phyloP scores from a whole-genome alignment of 257 asterid genomes.

The Solanum pennellii region DNA sequence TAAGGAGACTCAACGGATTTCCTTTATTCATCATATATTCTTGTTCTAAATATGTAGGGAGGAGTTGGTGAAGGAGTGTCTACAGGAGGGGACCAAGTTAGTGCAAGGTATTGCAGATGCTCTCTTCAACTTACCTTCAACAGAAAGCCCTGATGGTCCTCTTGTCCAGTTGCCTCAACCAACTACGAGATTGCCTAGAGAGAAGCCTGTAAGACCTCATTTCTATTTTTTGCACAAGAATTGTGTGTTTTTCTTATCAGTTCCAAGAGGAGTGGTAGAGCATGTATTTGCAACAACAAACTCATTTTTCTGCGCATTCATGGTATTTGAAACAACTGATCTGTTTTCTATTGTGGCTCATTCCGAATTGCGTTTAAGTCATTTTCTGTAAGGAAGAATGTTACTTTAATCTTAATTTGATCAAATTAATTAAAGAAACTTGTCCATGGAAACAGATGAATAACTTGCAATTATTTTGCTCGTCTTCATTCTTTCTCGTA shows the following conservation, averaged over 20 bases:
- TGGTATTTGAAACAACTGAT: background rate
- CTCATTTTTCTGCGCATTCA: background rate
- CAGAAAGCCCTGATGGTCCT: conserved; percentile 70
- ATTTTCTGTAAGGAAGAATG: conserved; percentile 32
- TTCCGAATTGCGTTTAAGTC: conserved; percentile 73
- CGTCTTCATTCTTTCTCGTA: conserved; percentile 43
- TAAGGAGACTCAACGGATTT: background rate
- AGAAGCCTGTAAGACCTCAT: conserved; percentile 48
- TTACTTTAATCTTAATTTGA: background rate
- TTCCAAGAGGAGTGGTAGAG: background rate
- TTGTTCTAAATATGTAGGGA: conserved; percentile 34
- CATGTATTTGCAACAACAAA: background rate
- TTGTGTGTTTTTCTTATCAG: background rate
- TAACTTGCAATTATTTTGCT: conserved; percentile 59
- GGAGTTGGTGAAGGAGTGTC: conserved; percentile 43
- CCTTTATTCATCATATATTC: background rate
- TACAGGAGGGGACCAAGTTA: conserved; percentile 64
- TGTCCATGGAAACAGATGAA: background rate
- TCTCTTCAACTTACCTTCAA: conserved; percentile 67
- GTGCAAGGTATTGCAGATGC: conserved; percentile 81
- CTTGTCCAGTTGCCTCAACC: conserved; percentile 71
- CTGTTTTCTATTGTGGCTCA: conserved; percentile 17
- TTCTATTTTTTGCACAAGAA: background rate
- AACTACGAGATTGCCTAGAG: conserved; percentile 67
- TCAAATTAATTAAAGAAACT: background rate